Conservation (phyloP, 768 basidiomycete genomes). For the Mycena galericulata region DNA sequence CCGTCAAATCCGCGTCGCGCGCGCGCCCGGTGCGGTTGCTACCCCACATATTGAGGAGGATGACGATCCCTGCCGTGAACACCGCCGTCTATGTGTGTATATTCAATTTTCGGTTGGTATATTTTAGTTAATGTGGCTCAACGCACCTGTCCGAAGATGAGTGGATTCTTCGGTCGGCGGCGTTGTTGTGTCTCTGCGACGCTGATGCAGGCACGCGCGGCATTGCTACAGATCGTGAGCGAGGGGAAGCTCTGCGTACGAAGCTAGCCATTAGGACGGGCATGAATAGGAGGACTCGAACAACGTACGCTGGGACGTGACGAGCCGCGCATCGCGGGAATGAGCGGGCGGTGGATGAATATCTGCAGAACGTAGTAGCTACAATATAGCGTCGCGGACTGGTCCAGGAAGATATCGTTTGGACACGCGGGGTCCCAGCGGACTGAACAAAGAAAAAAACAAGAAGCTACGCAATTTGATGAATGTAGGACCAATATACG, state of each 20-base stretch:
- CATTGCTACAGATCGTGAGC: slow-evolving; percentile 73
- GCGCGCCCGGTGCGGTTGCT: neutral
- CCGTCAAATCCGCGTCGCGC: neutral
- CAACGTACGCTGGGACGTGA: slow-evolving; percentile 44
- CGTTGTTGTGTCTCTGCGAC: slow-evolving; percentile 60
- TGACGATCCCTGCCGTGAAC: slow-evolving; percentile 25
- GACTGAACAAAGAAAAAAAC: slow-evolving; percentile 40
- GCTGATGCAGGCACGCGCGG: slow-evolving; percentile 69
- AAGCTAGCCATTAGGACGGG: neutral
- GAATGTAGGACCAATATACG: neutral
- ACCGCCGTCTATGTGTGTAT: slow-evolving; percentile 15
- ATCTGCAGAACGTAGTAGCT: slow-evolving; percentile 62
- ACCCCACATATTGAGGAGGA: slow-evolving; percentile 25
- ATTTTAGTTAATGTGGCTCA: too few relatives aligned
- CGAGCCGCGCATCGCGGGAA: slow-evolving; percentile 59
- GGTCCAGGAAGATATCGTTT: slow-evolving; percentile 48
- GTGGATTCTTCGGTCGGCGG: slow-evolving; percentile 32
- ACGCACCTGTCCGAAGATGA: slow-evolving; percentile 23
- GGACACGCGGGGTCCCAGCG: slow-evolving; percentile 59
- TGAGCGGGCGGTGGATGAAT: slow-evolving; percentile 72
- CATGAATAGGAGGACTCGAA: neutral
- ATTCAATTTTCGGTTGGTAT: too few relatives aligned
- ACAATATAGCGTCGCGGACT: slow-evolving; percentile 52
- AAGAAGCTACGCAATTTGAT: too few relatives aligned
- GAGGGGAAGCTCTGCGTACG: slow-evolving; percentile 57